Evolutionary conservation across 2,329 filamentous ascomycete species (phyloP).

Genomic region (Cladosporium sp.): DNA sequence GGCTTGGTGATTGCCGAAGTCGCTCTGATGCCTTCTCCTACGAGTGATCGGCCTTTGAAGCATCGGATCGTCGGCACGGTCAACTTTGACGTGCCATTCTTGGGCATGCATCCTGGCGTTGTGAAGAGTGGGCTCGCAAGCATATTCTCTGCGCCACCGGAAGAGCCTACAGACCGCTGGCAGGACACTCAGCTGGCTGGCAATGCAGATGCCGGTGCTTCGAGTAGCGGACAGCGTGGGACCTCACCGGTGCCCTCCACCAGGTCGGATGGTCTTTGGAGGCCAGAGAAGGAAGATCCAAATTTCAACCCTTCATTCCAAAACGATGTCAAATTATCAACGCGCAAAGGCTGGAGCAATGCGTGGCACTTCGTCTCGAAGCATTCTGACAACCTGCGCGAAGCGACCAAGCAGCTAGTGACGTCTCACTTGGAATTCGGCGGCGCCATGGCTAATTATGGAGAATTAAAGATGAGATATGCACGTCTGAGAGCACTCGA

Average conservation of each 20-base stretch:
- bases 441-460: constrained; percentile 74
- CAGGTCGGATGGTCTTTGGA: constrained; percentile 31
- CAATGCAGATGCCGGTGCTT: neutral
- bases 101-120: constrained; percentile 87
- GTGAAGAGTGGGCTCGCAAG: constrained; percentile 78
- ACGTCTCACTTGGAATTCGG: constrained; percentile 83
- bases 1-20: constrained; percentile 81
- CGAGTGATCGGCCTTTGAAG: constrained; percentile 52
- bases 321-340: constrained; percentile 70
- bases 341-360: constrained; percentile 67
- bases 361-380: constrained; percentile 78
- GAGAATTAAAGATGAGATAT: constrained; percentile 69
- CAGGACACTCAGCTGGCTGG: constrained; percentile 5
- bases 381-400: constrained; percentile 70
- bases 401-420: constrained; percentile 71
- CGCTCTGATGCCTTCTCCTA: constrained; percentile 55
- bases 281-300: constrained; percentile 45
- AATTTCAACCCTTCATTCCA: constrained; percentile 74
- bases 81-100: constrained; percentile 80
- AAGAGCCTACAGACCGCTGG: constrained; percentile 33
- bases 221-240: neutral
- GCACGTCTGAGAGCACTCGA: constrained; percentile 68
- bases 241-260: neutral
- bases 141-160: constrained; percentile 61
- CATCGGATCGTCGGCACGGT: constrained; percentile 79